Conservation (phyloP, 371 early-diverging fungal species). For the Mortierella sp. region DNA sequence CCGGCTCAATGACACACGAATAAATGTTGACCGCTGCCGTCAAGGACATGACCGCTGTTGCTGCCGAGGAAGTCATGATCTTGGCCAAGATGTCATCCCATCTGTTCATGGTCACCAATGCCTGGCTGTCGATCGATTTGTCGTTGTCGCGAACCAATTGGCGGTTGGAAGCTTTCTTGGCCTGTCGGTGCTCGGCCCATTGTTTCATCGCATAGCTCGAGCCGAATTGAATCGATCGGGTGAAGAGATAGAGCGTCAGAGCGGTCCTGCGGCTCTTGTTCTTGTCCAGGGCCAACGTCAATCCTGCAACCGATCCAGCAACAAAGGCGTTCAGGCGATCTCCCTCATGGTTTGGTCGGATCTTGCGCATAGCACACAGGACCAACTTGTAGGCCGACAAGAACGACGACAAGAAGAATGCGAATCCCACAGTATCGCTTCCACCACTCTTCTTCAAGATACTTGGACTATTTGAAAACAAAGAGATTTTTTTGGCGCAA, state of each 20-base stretch:
- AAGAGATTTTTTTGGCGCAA: background rate
- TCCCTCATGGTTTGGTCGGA: constrained; percentile 63
- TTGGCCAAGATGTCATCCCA: constrained; percentile 72
- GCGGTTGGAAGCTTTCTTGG: constrained; percentile 31
- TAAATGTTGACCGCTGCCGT: constrained; percentile 76
- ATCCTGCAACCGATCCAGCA: constrained; percentile 85
- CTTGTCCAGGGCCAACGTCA: constrained; percentile 77
- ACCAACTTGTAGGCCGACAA: constrained; percentile 85
- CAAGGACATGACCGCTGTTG: constrained; percentile 76
- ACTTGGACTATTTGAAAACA: constrained; percentile 59
- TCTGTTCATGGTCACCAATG: constrained; percentile 19
- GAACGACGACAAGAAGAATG: constrained; percentile 85
- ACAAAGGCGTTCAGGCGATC: constrained; percentile 81
- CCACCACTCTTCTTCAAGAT: constrained; percentile 72
- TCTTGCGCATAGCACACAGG: constrained; percentile 77
- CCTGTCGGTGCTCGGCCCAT: constrained; percentile 65
- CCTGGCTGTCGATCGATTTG: constrained; percentile 26
- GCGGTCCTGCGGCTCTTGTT: constrained; percentile 80
- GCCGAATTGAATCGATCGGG: constrained; percentile 83
- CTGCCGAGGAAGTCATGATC: constrained; percentile 65
- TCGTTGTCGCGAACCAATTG: constrained; percentile 30
- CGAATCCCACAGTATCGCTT: constrained; percentile 84
- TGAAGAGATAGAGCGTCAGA: constrained; percentile 83
- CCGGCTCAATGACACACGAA: constrained; percentile 72
- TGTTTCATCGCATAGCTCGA: constrained; percentile 76